phyloP scores from a whole-genome alignment of 805 yeast species.

The Yarrowia keelungensis region DNA sequence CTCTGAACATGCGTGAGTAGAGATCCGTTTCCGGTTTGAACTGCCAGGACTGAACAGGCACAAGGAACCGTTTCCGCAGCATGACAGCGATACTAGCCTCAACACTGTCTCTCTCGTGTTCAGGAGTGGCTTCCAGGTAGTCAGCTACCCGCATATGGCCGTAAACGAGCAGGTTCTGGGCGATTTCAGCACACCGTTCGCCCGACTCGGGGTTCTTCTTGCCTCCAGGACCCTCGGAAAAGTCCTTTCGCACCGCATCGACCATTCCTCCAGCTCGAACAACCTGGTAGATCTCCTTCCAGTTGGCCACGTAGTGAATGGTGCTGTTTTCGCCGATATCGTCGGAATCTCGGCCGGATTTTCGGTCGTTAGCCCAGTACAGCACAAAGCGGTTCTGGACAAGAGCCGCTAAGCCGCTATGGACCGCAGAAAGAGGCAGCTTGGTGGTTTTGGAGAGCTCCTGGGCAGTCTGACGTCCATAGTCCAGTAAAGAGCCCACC shows the following conservation, averaged over 20 bases:
- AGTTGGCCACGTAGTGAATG: constrained; percentile 63
- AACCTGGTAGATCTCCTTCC: constrained; percentile 66
- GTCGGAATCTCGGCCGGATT: constrained; percentile 18
- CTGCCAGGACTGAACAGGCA: constrained; percentile 55
- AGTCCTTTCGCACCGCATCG: constrained; percentile 49
- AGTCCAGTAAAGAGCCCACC: constrained; percentile 64
- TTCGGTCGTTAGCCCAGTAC: constrained; percentile 56
- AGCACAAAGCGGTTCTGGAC: constrained; percentile 79
- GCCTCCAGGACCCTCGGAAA: constrained; percentile 19
- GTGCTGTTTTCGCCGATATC: not conserved
- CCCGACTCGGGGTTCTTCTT: constrained; percentile 52
- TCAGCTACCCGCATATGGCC: constrained; percentile 71
- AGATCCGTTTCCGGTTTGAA: constrained; percentile 49
- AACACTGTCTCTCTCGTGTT: constrained; percentile 49
- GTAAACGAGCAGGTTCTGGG: constrained; percentile 70
- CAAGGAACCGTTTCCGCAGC: constrained; percentile 58
- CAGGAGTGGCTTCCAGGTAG: constrained; percentile 49
- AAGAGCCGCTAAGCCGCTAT: constrained; percentile 73
- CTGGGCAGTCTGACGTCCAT: constrained; percentile 67
- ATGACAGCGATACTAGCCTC: constrained; percentile 53
- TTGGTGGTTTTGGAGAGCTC: constrained; percentile 60
- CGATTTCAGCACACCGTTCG: constrained; percentile 60
- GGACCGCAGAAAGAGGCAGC: constrained; percentile 60
- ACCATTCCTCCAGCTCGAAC: constrained; percentile 82
- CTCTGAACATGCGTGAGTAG: constrained; percentile 42